Base-by-base conservation (phyloP, 768 basidiomycete genomes). In the Mrakia frigida region DNA sequence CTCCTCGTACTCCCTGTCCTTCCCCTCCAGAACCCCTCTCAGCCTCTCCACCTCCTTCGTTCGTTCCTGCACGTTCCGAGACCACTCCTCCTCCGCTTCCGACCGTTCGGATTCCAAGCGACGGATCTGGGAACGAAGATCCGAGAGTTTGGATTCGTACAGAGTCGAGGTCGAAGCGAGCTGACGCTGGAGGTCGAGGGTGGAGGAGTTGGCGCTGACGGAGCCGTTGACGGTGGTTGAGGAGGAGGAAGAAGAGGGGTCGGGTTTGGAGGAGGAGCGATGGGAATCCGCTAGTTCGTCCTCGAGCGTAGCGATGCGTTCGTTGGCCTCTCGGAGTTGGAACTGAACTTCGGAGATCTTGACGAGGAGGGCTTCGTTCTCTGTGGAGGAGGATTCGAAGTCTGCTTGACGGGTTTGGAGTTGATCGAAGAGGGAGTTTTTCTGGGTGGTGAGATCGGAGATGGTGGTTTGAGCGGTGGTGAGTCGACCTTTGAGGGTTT, bases 61-160 rank as follows among this genome's bases (percentile, higher is more conserved):
- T 81, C 93, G 91, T 80, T 92, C 91, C 35, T 87, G 87, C 43
- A 98, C 85, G 81, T 93, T 94, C 75, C 86, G 87, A 81, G 91
- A 91, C 92, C 94, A 96, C 78, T 92, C 91, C 35, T 91, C 90
- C 80, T 98, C 96, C 41, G 88, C 87, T 70, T 96, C 94, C 73
- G 87, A 90, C 53, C 94, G 87, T 82, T 98, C 97, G 79, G 87
- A 89, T 84, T 98, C 96, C 31, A 90, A 82, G 13, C 85, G 84
- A 6, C 85, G 81, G 35, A 97, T 83, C 73, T 88, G 88, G 78
- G 86, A 86, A 78, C 88, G 88, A 79, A 96, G 82, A 79, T 94
- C 93, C 0, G 88, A 85, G 10, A 97, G 82, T 80, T 88, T 90
- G 3, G 87, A 83, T 81, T 96, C 94, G 79, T 92, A 91, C 83